A percentile compares a stretch with the other conserved stretches of the same genome.
Conservation (phyloP, 1,284 basidiomycete species). For the Leccinum subrobustum region DNA sequence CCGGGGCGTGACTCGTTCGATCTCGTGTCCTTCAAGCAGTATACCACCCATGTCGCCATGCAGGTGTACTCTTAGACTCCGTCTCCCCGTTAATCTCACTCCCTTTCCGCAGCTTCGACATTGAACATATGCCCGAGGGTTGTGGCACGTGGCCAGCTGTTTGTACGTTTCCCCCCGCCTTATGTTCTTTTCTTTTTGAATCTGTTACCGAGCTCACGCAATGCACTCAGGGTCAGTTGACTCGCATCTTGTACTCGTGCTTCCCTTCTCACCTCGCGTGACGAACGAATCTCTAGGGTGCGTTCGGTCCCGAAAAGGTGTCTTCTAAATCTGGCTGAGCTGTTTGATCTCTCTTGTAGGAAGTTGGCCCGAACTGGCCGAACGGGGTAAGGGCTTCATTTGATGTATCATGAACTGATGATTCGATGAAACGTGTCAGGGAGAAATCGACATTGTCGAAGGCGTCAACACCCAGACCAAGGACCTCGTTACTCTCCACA, state of each 20-base stretch:
- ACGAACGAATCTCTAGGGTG: constrained; percentile 14
- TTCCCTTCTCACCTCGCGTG: constrained; percentile 3
- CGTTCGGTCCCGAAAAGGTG: background rate
- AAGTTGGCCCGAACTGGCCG: constrained; percentile 27
- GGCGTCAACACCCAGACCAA: constrained; percentile 59
- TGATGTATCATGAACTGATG: background rate
- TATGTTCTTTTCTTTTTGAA: background rate
- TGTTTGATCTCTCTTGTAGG: constrained; percentile 9
- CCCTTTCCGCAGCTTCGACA: constrained; percentile 29
- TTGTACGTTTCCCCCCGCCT: constrained; percentile 18
- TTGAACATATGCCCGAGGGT: constrained; percentile 38
- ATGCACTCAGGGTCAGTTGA: constrained; percentile 22
- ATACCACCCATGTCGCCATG: constrained; percentile 37
- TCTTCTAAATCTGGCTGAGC: background rate
- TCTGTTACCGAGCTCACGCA: background rate
- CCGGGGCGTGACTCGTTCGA: constrained; percentile 39
- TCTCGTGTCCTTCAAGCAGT: constrained; percentile 32
- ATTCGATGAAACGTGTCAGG: constrained; percentile 11
- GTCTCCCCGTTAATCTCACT: background rate
- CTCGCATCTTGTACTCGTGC: background rate
- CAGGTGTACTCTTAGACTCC: constrained; percentile 7
- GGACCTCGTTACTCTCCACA: constrained; percentile 66
- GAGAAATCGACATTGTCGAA: constrained; percentile 71
- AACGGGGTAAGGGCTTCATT: constrained; percentile 13
- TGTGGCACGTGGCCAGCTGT: constrained; percentile 42